Conservation (phyloP, 2,329 filamentous ascomycete species). For the Chaetoscypha palmicola region DNA sequence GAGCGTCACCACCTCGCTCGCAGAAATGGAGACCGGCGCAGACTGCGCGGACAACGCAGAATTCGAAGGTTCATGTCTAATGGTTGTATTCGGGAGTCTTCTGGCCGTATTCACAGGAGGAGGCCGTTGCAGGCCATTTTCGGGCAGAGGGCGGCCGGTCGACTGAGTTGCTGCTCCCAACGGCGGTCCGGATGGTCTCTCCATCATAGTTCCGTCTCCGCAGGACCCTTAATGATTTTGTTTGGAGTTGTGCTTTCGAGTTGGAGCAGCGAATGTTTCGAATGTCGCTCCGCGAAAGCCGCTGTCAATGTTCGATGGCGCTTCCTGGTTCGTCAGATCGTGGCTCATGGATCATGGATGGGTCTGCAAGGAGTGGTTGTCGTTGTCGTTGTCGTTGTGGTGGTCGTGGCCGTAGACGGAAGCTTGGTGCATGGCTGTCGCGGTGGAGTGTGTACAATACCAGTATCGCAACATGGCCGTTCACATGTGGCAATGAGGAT, state of each 20-base stretch:
- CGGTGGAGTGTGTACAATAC: no score
- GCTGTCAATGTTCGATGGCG: background rate
- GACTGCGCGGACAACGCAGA: constrained; percentile 43
- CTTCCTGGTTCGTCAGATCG: constrained; percentile 1
- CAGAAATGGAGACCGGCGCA: constrained; percentile 46
- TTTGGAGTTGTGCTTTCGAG: constrained; percentile 15
- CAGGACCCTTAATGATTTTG: constrained; percentile 7
- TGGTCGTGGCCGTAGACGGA: no score
- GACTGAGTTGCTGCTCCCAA: constrained; percentile 32
- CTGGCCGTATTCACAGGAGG: constrained; percentile 30
- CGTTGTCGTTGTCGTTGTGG: no score
- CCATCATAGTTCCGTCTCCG: constrained; percentile 23
- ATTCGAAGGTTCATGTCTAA: constrained; percentile 39
- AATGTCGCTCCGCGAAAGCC: constrained; percentile 8
- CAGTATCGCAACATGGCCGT: constrained; percentile 8
- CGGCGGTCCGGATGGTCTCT: constrained; percentile 27
- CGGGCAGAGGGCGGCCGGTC: constrained; percentile 35
- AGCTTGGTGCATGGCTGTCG: constrained; percentile 4
- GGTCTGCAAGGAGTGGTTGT: background rate
- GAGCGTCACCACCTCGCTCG: constrained; percentile 57
- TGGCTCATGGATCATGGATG: background rate
- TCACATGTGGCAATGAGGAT: background rate
- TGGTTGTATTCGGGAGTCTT: constrained; percentile 37
- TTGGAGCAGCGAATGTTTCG: constrained; percentile 24
- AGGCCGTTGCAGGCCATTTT: constrained; percentile 32